Percentiles rank a stretch among this genome's conserved stretches.
Evolutionary conservation across 352 stramenopile genomes (phyloP).

Genomic region (Aphanomyces astaci): DNA sequence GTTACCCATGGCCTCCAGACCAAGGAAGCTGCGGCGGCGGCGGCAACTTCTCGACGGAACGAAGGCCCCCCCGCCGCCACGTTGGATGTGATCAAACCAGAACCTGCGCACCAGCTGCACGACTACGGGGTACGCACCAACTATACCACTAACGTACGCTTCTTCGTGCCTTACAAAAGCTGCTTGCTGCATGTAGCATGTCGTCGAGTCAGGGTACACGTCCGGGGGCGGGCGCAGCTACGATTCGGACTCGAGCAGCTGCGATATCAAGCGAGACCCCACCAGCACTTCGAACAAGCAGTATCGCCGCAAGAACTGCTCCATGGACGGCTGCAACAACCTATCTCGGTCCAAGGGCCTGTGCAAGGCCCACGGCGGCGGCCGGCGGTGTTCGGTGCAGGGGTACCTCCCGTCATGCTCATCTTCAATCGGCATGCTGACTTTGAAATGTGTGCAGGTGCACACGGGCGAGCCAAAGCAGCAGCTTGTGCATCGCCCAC

Average conservation of each 20-base stretch:
- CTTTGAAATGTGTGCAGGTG: conserved; percentile 28
- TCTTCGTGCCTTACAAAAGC: no score
- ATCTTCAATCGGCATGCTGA: no score
- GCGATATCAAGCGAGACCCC: conserved; percentile 23
- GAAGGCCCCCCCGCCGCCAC: neutral
- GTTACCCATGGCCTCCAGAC: conserved; percentile 21
- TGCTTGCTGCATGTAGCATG: neutral
- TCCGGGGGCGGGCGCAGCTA: conserved; percentile 19
- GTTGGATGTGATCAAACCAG: neutral
- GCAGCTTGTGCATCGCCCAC: conserved; percentile 75
- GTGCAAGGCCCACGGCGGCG: conserved; percentile 71
- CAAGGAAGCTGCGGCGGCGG: conserved; percentile 3
- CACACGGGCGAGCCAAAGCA: conserved; percentile 66
- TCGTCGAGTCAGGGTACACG: conserved; percentile 17
- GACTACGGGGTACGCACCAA: conserved; percentile 2
- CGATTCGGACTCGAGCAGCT: conserved; percentile 26
- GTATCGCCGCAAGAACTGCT: conserved; percentile 78
- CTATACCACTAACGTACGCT: no score
- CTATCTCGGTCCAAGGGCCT: conserved; percentile 65
- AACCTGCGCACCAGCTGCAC: neutral
- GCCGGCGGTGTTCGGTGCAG: conserved; percentile 66
- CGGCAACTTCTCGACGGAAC: neutral
- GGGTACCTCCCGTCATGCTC: conserved; percentile 23
- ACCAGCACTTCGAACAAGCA: conserved; percentile 34
- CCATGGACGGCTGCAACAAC: conserved; percentile 62